Evolutionary conservation across 1,139 yeast genomes (phyloP), one percentile per base, ranked within the genome.

Genomic region (Spathaspora sp.): DNA sequence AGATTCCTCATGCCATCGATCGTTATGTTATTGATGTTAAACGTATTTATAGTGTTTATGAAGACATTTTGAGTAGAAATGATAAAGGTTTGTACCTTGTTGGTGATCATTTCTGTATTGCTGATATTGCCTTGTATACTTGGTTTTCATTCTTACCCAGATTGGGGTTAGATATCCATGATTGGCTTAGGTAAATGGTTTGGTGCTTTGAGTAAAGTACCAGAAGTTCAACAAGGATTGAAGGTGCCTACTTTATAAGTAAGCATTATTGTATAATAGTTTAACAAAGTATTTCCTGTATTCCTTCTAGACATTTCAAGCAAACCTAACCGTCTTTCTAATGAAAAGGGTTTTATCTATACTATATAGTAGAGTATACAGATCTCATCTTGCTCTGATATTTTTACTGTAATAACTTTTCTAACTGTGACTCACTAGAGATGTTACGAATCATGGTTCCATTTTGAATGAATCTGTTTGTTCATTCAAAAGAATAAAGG

Each of bases 71-170:
- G 56, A 57, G 62, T 40, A 55, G 66, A 42, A 68, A 65, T 49
- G 45, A 56, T 33, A 60, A 63, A 44, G 78, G 73, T 51, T 80
- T 78, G 0, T 82, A 61, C 60, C 63, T 82, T 13, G 87, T 81
- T 38, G 86, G 87, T 33, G 73, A 75, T 55, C 82, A 78, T 51
- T 54, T 79, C 46, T 67, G 80, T 24, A 63, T 79, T 55, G 84
- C 84, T 11, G 88, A 82, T 58, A 58, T 81, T 43, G 72, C 73
- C 15, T 58, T 70, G 11, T 72, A 65, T 48, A 68, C 78, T 3
- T 76, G 78, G 80, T 61, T 63, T 33, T 41, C 38, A 15, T 26
- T 38, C 39, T 34, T 56, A 11, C 41, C 42, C 2, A 36, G 15
- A 15, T 43, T 70, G 39, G 71, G 61, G 1, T 60, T 76, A 50